Evolutionary conservation across 2,329 filamentous ascomycete species (phyloP), one percentile per base, ranked within the genome.

Genomic region (Cladosporium cucumerinum): DNA sequence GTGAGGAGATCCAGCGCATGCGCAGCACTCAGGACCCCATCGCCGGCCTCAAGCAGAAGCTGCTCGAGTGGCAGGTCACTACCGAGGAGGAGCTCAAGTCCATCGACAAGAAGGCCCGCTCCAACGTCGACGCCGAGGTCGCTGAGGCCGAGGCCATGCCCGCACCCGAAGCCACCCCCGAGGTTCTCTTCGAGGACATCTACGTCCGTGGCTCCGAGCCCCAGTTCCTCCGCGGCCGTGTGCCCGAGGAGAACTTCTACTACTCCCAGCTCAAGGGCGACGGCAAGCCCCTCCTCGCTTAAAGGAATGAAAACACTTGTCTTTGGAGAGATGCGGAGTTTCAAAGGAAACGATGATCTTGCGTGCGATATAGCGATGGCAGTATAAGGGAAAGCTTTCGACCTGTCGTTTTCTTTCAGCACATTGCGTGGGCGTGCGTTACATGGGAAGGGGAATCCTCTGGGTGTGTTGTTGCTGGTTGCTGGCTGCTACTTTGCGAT

Each of bases 1-100:
- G 95, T 82, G 95, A 99, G 85, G 95, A 99, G 84, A 97, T 99
- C 77, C 94, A 97, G 86, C 93, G 94, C 81, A 99, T 99, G 95
- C 92, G 95, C 76, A 96, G 91, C 74, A 99, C 95, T 82, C 92
- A 98, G 82, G 95, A 99, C 83, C 93, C 95, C 72, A 99, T 99
- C 77, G 93, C 93, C 75, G 95, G 95, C 66, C 88, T 99, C 73
- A 98, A 98, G 89, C 91, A 95, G 85, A 97, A 97, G 86, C 89
- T 99, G 71, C 83, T 99, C 66, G 95, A 99, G 82, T 99, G 95
- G 95, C 87, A 87, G 66, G 90, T 99, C 71, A 89, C 89, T 72
- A 88, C 85, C 67, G 95, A 99, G 85, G 93, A 97, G 48, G 94
- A 98, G 82, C 89, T 99, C 79, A 99, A 99, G 90, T 79, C 80